A percentile compares a stretch with the other conserved stretches of the same genome.
These are phyloP conservation scores for Phytopythium kandeliae DNA, from an alignment of 352 stramenopile genomes.

Conservation along the genomic window DNA sequence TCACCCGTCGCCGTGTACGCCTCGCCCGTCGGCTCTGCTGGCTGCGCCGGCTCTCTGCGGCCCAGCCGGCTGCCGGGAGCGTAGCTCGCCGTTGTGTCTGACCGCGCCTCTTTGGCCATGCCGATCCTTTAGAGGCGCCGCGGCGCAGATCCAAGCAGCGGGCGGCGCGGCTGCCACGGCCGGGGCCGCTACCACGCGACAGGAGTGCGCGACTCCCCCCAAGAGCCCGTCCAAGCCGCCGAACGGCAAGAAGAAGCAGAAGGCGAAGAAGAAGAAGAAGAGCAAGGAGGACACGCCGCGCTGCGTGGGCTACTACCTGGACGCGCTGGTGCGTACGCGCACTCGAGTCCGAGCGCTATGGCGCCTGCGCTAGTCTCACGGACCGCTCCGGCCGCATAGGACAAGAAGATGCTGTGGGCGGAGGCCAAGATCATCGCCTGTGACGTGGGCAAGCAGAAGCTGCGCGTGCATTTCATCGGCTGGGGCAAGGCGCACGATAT, in stretches of 20 bases:
- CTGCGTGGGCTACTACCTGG: constrained; percentile 60
- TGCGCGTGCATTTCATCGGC: constrained; percentile 71
- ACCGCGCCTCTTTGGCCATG: not conserved
- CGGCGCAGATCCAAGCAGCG: constrained; percentile 11
- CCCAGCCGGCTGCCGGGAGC: not conserved
- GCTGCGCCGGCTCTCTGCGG: not conserved
- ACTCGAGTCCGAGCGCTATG: too few relatives aligned
- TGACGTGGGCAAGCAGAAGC: constrained; percentile 46
- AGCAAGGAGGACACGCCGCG: constrained; percentile 12
- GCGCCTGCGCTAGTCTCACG: too few relatives aligned
- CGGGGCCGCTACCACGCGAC: too few relatives aligned
- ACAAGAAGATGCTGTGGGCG: constrained; percentile 68
- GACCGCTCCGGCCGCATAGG: constrained; percentile 11
- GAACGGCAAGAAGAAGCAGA: constrained; percentile 27
- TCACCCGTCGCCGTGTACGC: constrained; percentile 6
- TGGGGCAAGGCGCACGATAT: constrained; percentile 61
- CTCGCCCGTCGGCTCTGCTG: not conserved
- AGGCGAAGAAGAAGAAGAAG: constrained; percentile 20
- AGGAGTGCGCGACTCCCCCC: constrained; percentile 6
- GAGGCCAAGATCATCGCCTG: constrained; percentile 67
- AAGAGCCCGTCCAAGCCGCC: constrained; percentile 8
- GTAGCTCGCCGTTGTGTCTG: not conserved
- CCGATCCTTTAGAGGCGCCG: not conserved
- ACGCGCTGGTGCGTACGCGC: constrained; percentile 35
- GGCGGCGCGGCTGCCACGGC: not conserved